These are phyloP conservation scores for Cytospora mali DNA, from an alignment of 2,329 filamentous ascomycete genomes.

Conservation along the genomic window DNA sequence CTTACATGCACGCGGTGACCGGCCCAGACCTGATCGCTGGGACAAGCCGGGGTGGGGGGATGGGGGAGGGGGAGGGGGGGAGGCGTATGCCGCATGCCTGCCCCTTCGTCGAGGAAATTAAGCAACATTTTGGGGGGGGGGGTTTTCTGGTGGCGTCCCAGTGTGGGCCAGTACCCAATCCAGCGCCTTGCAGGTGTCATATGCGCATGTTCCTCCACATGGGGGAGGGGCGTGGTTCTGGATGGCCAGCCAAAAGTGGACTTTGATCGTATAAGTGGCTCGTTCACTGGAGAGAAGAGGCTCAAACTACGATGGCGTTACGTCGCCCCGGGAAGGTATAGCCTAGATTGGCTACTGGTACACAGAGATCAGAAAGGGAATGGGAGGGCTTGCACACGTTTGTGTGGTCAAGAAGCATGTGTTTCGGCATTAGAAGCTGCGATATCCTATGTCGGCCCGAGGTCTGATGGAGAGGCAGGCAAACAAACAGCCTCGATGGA, in stretches of 20 bases:
- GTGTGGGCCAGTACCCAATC: neutral
- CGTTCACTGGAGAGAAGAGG: neutral
- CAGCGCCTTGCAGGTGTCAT: slow-evolving; percentile 11
- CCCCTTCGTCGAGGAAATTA: neutral
- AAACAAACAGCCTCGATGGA: neutral
- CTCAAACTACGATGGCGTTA: neutral
- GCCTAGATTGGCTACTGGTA: neutral
- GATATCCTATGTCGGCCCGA: neutral
- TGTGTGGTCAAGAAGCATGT: neutral
- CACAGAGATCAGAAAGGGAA: neutral
- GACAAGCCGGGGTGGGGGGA: too few relatives aligned
- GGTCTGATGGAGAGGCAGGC: neutral
- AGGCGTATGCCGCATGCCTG: neutral
- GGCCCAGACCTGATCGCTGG: neutral
- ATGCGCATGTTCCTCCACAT: slow-evolving; percentile 6
- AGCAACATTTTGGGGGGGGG: neutral
- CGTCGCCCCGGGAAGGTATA: neutral
- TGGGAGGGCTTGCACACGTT: neutral
- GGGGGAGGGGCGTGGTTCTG: neutral
- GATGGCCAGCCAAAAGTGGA: neutral
- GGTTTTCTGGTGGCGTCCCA: neutral
- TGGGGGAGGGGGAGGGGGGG: too few relatives aligned
- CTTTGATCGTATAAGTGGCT: neutral
- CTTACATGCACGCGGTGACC: neutral
- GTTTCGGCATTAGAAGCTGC: neutral